Conservation (phyloP, 1,139 yeast genomes). For the Yamadazyma diospyri region DNA sequence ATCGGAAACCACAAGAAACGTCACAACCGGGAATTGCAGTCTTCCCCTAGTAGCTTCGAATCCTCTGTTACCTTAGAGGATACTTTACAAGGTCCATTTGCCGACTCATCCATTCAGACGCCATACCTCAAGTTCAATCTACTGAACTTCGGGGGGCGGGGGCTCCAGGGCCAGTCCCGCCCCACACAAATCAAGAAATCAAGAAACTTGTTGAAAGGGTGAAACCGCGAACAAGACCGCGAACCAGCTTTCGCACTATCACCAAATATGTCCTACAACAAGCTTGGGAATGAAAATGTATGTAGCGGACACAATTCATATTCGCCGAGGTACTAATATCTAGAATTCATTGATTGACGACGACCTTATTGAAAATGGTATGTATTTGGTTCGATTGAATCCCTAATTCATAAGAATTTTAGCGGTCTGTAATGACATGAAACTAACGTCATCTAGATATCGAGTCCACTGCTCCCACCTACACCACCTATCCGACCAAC, state of each 20-base stretch:
- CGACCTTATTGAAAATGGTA: conserved; percentile 14
- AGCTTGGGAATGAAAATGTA: conserved; percentile 8
- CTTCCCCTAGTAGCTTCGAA: too few relatives aligned
- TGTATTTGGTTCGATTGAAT: neutral
- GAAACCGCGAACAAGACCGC: too few relatives aligned
- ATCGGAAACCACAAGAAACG: too few relatives aligned
- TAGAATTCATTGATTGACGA: conserved; percentile 13
- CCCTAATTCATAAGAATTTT: neutral
- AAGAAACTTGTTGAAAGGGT: conserved; percentile 9
- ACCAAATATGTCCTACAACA: conserved; percentile 9
- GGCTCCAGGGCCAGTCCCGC: too few relatives aligned
- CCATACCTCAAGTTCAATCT: too few relatives aligned
- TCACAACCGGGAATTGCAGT: too few relatives aligned
- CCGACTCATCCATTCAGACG: too few relatives aligned
- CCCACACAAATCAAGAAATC: conserved; percentile 11
- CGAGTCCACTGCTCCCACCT: conserved; percentile 1
- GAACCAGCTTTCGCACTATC: too few relatives aligned
- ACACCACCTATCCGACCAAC: conserved; percentile 10
- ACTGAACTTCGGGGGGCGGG: too few relatives aligned
- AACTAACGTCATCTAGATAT: neutral
- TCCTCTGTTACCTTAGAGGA: too few relatives aligned
- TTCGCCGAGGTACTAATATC: conserved; percentile 6
- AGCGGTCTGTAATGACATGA: neutral
- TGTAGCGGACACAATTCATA: neutral
- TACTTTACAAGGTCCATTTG: too few relatives aligned